A percentile compares a stretch with the other conserved stretches of the same genome.
These are phyloP conservation scores for Agrocybe praecox DNA, from an alignment of 768 basidiomycete genomes.

Conservation along the genomic window DNA sequence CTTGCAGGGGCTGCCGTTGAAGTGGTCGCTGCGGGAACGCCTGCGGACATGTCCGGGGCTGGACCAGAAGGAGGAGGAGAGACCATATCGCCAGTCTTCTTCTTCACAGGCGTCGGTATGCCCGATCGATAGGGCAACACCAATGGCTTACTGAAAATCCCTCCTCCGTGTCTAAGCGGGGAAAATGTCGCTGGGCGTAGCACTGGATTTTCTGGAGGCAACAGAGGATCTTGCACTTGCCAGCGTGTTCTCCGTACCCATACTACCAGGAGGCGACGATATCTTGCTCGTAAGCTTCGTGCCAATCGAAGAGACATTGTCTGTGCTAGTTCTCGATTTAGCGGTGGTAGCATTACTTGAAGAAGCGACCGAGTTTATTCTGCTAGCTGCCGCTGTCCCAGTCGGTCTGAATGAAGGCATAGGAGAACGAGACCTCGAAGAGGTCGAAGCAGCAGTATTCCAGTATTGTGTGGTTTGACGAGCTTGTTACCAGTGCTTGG, in stretches of 20 bases:
- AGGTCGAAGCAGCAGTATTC: slow-evolving; percentile 19
- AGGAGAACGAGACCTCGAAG: slow-evolving; percentile 28
- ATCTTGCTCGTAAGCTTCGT: slow-evolving; percentile 28
- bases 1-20: slow-evolving; percentile 10
- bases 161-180: slow-evolving; percentile 21
- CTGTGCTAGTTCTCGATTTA: slow-evolving; percentile 16
- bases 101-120: slow-evolving; percentile 37
- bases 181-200: slow-evolving; percentile 22
- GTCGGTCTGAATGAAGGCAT: slow-evolving; percentile 22
- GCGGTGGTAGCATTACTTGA: slow-evolving; percentile 19
- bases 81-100: background rate
- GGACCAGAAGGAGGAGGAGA: background rate
- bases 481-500: slow-evolving; percentile 17
- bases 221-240: slow-evolving; percentile 12
- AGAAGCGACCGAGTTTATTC: slow-evolving; percentile 7
- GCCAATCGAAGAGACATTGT: slow-evolving; percentile 46
- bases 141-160: slow-evolving; percentile 59
- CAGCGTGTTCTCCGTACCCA: slow-evolving; percentile 32
- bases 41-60: background rate
- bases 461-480: background rate
- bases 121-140: slow-evolving; percentile 30
- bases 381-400: slow-evolving; percentile 12
- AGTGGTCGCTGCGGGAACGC: background rate
- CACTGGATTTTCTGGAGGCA: slow-evolving; percentile 20
- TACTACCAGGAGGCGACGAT: slow-evolving; percentile 31